Conservation (phyloP, 495 filamentous ascomycete genomes). For the Aspergillus diversus region DNA sequence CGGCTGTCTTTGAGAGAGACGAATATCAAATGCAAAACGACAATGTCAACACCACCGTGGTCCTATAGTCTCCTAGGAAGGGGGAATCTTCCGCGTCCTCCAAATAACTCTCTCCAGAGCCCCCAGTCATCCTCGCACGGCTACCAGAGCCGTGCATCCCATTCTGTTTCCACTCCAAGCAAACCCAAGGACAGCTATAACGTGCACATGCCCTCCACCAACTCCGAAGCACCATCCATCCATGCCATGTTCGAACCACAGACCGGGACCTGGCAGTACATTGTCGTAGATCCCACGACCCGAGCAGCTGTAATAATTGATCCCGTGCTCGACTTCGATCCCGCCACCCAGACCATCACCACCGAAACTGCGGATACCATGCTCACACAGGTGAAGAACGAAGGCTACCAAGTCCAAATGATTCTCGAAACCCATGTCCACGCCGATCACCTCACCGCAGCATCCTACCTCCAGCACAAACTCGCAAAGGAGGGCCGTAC, state of each 20-base stretch:
- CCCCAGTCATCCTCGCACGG: too few species aligned
- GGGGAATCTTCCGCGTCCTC: too few species aligned
- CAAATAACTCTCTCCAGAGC: too few species aligned
- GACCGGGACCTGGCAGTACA: slow-evolving; percentile 64
- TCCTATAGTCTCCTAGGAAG: too few species aligned
- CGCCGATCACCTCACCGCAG: slow-evolving; percentile 64
- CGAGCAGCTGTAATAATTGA: slow-evolving; percentile 58
- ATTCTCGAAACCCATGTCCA: slow-evolving; percentile 66
- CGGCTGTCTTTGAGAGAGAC: too few species aligned
- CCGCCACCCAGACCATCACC: slow-evolving; percentile 44
- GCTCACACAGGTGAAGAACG: slow-evolving; percentile 40
- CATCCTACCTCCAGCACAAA: slow-evolving; percentile 54
- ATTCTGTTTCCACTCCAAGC: too few species aligned
- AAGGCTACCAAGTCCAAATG: slow-evolving; percentile 49
- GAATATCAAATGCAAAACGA: too few species aligned
- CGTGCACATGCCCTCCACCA: not conserved
- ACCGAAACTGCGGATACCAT: slow-evolving; percentile 54
- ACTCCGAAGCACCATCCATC: slow-evolving; percentile 36
- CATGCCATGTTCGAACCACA: slow-evolving; percentile 45
- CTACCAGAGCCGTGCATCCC: too few species aligned
- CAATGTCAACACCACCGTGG: too few species aligned
- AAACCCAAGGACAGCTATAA: too few species aligned
- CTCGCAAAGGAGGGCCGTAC: slow-evolving; percentile 35
- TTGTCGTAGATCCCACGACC: slow-evolving; percentile 57
- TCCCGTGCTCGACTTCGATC: slow-evolving; percentile 62